phyloP scores from a whole-genome alignment of 169 alveolate species.

The Cryptosporidium ubiquitum region DNA sequence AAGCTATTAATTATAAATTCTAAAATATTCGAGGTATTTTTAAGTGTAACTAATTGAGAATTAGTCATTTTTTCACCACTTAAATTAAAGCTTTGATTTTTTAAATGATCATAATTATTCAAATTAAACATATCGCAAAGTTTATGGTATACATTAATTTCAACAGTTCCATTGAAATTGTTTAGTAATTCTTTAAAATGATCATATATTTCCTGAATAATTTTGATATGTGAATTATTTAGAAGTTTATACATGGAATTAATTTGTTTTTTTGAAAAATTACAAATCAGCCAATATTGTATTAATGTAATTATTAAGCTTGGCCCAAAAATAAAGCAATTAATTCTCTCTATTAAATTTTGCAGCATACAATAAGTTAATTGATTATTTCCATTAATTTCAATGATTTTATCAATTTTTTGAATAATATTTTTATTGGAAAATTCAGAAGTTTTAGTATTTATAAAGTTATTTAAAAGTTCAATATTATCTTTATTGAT shows the following conservation, averaged over 20 bases:
- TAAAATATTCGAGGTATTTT: not conserved
- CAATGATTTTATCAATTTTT: not conserved
- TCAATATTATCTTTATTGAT: constrained; percentile 3
- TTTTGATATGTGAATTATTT: not conserved
- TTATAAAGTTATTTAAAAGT: not conserved
- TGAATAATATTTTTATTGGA: not conserved
- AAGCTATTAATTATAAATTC: not conserved
- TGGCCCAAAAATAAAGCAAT: constrained; percentile 61
- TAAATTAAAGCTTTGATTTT: not conserved
- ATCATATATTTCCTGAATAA: not conserved
- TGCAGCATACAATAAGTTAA: not conserved
- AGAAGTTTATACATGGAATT: not conserved
- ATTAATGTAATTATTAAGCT: not conserved
- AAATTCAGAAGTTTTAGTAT: not conserved
- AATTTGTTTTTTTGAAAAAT: constrained; percentile 49
- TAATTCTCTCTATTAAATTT: constrained; percentile 20
- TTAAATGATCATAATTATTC: not conserved
- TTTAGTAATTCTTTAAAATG: not conserved
- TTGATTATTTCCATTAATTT: not conserved
- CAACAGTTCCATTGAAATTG: constrained; percentile 26
- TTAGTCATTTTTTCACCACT: not conserved
- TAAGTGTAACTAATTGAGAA: constrained; percentile 15
- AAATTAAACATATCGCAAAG: not conserved
- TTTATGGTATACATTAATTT: not conserved
- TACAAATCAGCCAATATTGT: constrained; percentile 18